These are phyloP conservation scores for Leishmania amazonensis DNA, from an alignment of 208 protist genomes.

Conservation along the genomic window DNA sequence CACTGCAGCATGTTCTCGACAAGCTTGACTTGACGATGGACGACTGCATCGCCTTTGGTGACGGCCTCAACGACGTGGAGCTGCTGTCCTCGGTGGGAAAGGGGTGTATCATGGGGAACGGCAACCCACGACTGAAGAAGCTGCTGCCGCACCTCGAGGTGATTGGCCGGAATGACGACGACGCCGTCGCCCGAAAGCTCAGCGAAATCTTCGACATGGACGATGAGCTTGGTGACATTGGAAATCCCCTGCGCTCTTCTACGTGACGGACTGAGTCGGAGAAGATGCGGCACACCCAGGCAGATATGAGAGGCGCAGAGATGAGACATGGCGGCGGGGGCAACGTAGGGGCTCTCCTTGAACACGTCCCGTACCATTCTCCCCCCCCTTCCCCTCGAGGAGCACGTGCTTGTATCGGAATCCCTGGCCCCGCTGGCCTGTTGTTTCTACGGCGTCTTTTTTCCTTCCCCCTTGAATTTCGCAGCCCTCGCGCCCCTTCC, in stretches of 20 bases:
- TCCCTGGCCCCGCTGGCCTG: not conserved
- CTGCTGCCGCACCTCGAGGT: constrained; percentile 64
- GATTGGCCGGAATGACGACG: constrained; percentile 61
- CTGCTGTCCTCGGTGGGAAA: constrained; percentile 65
- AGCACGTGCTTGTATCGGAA: not conserved
- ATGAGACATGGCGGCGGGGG: not conserved
- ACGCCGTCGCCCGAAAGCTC: constrained; percentile 69
- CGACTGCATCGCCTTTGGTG: constrained; percentile 75
- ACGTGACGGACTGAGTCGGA: not conserved
- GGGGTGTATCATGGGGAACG: constrained; percentile 77
- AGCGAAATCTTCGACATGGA: constrained; percentile 55
- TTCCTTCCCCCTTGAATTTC: not conserved
- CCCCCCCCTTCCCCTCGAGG: too few species aligned
- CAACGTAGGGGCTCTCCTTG: not conserved
- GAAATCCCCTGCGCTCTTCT: not conserved
- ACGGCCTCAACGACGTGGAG: constrained; percentile 73
- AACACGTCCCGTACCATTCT: not conserved
- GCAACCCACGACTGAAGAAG: constrained; percentile 49
- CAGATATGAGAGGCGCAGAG: not conserved
- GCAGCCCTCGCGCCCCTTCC: not conserved
- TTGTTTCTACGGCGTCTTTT: not conserved
- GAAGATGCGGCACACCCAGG: not conserved
- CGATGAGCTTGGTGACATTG: not conserved
- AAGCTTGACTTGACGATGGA: constrained; percentile 44
- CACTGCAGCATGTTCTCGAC: constrained; percentile 54